Evolutionary conservation across 345 rosid genomes (phyloP).

Genomic region (Acer saccharum): DNA sequence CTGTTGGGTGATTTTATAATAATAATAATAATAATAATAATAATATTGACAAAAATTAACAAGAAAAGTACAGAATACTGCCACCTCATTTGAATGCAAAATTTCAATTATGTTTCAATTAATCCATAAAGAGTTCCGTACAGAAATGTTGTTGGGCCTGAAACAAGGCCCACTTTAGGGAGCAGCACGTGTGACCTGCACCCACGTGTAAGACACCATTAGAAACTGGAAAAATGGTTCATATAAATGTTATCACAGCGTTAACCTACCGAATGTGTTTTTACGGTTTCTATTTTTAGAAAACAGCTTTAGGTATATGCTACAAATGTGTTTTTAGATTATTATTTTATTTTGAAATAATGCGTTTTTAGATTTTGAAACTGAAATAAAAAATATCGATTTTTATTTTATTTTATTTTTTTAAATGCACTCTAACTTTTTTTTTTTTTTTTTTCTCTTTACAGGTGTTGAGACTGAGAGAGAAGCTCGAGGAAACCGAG

Average conservation of each 20-base stretch:
- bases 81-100: constrained; percentile 45
- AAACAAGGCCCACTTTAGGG: constrained; percentile 29
- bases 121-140: constrained; percentile 4
- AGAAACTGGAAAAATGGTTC: neutral
- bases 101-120: neutral
- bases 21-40: neutral
- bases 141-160: constrained; percentile 25
- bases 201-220: neutral
- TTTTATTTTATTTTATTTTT: too few species aligned
- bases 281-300: too few species aligned
- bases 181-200: neutral
- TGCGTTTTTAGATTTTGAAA: too few species aligned
- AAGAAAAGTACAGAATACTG: constrained; percentile 33
- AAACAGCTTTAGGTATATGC: too few species aligned
- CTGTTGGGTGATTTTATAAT: constrained; percentile 6
- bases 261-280: too few species aligned
- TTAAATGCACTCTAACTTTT: too few species aligned
- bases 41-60: neutral
- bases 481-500: constrained; percentile 2
- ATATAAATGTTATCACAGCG: too few species aligned
- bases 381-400: too few species aligned
- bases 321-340: too few species aligned
- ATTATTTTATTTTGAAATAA: too few species aligned
- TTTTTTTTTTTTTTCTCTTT: neutral
- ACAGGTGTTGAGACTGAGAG: constrained; percentile 64